Conservation (phyloP, 176 grass and related monocot species). For the Stipa capillata region DNA sequence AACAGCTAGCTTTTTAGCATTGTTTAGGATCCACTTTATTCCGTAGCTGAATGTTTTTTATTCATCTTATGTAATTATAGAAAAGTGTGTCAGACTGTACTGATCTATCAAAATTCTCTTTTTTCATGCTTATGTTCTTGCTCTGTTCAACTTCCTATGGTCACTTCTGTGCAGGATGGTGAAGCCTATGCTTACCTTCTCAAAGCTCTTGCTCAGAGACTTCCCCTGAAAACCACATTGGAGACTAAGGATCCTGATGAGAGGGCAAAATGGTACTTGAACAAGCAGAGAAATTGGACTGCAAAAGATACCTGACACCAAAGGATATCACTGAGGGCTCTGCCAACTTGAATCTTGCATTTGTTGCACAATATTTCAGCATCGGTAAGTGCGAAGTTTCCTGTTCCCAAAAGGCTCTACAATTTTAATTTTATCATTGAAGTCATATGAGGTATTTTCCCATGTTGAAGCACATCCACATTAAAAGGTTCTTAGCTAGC, state of each 20-base stretch:
- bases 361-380: slow-evolving; percentile 99
- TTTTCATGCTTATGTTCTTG: slow-evolving; percentile 3
- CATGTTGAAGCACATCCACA: not conserved
- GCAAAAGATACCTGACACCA: slow-evolving; percentile 89
- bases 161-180: slow-evolving; percentile 65
- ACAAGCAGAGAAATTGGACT: slow-evolving; percentile 94
- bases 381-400: slow-evolving; percentile 42
- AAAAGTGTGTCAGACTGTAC: not conserved
- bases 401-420: not conserved
- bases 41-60: not conserved
- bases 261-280: slow-evolving; percentile 93
- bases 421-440: not conserved
- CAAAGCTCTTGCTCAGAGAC: slow-evolving; percentile 93
- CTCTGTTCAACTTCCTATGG: slow-evolving; percentile 8
- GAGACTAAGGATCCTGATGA: slow-evolving; percentile 69
- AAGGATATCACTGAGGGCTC: slow-evolving; percentile 98
- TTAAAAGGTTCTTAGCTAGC: not conserved
- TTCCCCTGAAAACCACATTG: slow-evolving; percentile 47
- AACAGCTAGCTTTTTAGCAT: not conserved
- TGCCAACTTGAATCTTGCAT: slow-evolving; percentile 99
- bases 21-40: not conserved
- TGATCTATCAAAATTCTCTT: not conserved
- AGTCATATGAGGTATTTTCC: not conserved
- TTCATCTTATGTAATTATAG: not conserved
- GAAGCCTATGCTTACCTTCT: slow-evolving; percentile 98